These are phyloP conservation scores for Didymella segeticola DNA, from an alignment of 2,329 filamentous ascomycete species.

Conservation along the genomic window DNA sequence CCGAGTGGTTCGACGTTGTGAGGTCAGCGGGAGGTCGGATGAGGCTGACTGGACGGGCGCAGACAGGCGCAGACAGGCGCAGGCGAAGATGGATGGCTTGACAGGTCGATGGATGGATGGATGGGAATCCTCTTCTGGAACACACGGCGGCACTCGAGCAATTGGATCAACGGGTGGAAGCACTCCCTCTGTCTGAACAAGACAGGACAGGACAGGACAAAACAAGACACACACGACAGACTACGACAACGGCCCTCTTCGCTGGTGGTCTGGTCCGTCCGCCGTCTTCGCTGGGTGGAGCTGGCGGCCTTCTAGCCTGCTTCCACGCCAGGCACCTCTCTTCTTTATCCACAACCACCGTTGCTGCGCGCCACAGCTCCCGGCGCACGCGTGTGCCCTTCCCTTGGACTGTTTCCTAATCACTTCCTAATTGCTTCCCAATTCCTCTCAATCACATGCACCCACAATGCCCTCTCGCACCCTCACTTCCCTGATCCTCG, in stretches of 20 bases:
- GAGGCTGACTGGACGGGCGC: neutral
- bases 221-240: no score
- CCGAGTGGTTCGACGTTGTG: neutral
- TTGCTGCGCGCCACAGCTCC: neutral
- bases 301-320: neutral
- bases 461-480: constrained; percentile 40
- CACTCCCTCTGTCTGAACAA: no score
- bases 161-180: no score
- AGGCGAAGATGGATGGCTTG: no score
- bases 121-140: no score
- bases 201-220: no score
- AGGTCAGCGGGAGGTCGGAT: constrained; percentile 3
- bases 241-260: no score
- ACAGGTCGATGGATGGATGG: no score
- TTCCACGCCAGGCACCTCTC: neutral
- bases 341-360: neutral
- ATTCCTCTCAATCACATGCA: neutral
- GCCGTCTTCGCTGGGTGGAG: neutral
- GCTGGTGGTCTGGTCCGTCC: neutral
- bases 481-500: constrained; percentile 35
- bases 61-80: no score
- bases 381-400: neutral
- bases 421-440: neutral
- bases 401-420: no score
- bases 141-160: no score